Base-by-base conservation (phyloP, 2,329 filamentous ascomycete genomes). In the Neofusicoccum laricinum region DNA sequence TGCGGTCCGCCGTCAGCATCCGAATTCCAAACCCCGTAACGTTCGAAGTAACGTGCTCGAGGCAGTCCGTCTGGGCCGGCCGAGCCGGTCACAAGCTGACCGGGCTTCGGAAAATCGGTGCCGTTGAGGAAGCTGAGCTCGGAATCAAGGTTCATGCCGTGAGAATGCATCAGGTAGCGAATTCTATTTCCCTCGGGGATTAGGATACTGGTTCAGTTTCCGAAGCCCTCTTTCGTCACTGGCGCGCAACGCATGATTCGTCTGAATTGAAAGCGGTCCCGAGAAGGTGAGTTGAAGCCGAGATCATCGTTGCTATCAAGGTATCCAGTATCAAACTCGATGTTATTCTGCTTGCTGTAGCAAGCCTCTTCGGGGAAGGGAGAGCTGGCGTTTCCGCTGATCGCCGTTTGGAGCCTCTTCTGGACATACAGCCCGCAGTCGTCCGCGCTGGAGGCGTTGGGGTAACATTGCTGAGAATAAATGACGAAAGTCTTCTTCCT, bases 241-340 rank as follows among this genome's bases (percentile, higher is more conserved):
- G 67, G 65, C 2, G 68, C 69, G 25, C 68, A 68, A 12, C 59
- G 38, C 4, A 55, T 32, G 15, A 43, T 41, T 3, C 63, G n/a
- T 25, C 66, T 66, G 15, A 58, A 49, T n/a, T 40, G 12, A 19
- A 68, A 61, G 7, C 45, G 63, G 14, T 68, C 64, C 12, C 63
- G 48, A 15, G 67, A 67, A 2, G 68, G 64, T 4, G 50, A 53
- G 21, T 71, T 72, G 19, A 71, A 38, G 1, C 71, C 71, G 15
- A 73, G 59, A 51, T 73, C 61, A 1, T 58, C 19, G 17, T 64
- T 58, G 34, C 66, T 69, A 45, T 71, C 64, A 0, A 73, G 48
- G 19, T 55, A 43, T 8, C 68, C 69, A 12, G 68, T 69, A 34
- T 72, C 70, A 0, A 72, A 32, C 0, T 43, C 2, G 3, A 72